These are phyloP conservation scores for Blumeria graminis DNA, from an alignment of 2,329 filamentous ascomycete genomes.

Conservation along the genomic window DNA sequence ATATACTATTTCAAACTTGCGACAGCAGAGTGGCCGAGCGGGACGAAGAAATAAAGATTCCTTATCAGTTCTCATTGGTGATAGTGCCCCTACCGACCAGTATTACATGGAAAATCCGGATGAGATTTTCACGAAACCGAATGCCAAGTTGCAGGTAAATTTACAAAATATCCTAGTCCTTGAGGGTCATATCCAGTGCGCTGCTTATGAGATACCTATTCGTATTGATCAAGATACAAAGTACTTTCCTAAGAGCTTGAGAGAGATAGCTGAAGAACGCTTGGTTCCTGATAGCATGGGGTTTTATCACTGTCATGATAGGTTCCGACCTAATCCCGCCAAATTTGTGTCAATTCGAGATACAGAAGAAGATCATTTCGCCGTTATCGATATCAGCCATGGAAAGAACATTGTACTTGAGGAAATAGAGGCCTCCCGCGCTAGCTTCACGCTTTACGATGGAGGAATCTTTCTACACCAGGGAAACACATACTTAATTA, in stretches of 20 bases:
- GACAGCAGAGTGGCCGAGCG: slow-evolving; percentile 84
- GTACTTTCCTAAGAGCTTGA: slow-evolving; percentile 60
- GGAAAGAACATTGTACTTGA: slow-evolving; percentile 68
- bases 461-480: slow-evolving; percentile 94
- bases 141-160: slow-evolving; percentile 73
- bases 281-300: slow-evolving; percentile 50
- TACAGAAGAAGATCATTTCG: slow-evolving; percentile 76
- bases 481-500: slow-evolving; percentile 76
- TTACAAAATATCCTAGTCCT: slow-evolving; percentile 75
- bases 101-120: slow-evolving; percentile 94
- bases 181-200: slow-evolving; percentile 88
- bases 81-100: slow-evolving; percentile 77
- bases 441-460: slow-evolving; percentile 88
- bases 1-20: slow-evolving; percentile 79
- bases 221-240: slow-evolving; percentile 45
- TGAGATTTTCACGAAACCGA: slow-evolving; percentile 78
- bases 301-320: slow-evolving; percentile 73
- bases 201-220: slow-evolving; percentile 85
- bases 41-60: slow-evolving; percentile 85
- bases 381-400: slow-evolving; percentile 71
- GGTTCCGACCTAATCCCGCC: slow-evolving; percentile 68
- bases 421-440: slow-evolving; percentile 87
- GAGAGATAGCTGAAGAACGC: slow-evolving; percentile 46
- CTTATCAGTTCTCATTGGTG: slow-evolving; percentile 68
- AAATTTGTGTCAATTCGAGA: slow-evolving; percentile 72